A percentile compares a stretch with the other conserved stretches of the same genome.
phyloP scores from a whole-genome alignment of 305 asterid genomes.

The Fraxinus floribunda region DNA sequence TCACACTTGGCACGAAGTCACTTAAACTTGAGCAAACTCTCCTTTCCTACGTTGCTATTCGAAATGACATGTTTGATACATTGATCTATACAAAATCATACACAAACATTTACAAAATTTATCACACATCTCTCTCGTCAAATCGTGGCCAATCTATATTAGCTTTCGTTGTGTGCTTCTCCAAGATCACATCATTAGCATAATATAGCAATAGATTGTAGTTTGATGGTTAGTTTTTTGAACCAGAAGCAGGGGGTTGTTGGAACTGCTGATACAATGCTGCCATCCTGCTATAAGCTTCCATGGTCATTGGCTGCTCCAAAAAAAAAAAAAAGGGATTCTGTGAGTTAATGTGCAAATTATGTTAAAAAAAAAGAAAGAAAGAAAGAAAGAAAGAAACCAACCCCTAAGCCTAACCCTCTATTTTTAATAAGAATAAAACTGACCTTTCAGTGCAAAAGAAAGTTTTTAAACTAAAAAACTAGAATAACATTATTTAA shows the following conservation, averaged over 20 bases:
- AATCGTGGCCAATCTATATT: background rate
- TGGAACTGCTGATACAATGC: conserved; percentile 67
- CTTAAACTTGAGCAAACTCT: too few relatives aligned
- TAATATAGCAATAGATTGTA: background rate
- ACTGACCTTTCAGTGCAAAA: too few relatives aligned
- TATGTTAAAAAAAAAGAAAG: too few relatives aligned
- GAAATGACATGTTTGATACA: too few relatives aligned
- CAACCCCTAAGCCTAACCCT: too few relatives aligned
- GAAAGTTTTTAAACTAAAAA: too few relatives aligned
- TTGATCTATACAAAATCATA: background rate
- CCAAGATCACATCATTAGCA: background rate
- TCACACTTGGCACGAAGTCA: too few relatives aligned
- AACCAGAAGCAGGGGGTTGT: conserved; percentile 34
- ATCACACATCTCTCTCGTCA: background rate
- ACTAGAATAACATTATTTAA: too few relatives aligned
- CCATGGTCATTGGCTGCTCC: conserved; percentile 60
- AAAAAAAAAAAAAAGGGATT: background rate
- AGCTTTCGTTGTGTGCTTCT: background rate
- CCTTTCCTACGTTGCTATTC: too few relatives aligned
- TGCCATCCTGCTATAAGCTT: conserved; percentile 60
- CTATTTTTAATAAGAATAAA: too few relatives aligned
- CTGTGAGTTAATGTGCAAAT: background rate
- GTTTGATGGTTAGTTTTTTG: conserved; percentile 23
- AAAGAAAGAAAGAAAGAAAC: too few relatives aligned
- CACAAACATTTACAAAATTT: background rate